Percentiles rank a stretch among this genome's conserved stretches.
phyloP scores from a whole-genome alignment of 805 yeast genomes.

The Yarrowia sp. region DNA sequence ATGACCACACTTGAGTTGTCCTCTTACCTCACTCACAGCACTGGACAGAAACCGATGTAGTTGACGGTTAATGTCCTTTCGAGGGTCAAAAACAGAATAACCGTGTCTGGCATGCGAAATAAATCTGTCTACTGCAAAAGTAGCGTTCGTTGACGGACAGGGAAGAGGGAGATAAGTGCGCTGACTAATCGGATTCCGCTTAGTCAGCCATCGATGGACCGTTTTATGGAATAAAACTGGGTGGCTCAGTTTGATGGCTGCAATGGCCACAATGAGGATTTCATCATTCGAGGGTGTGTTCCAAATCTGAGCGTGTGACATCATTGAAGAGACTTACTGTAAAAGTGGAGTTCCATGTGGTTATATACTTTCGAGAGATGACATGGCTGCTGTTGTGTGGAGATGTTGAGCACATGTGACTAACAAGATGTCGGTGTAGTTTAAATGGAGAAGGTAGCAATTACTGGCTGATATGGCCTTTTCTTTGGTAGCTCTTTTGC shows the following conservation, averaged over 20 bases:
- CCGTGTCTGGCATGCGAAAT: background rate
- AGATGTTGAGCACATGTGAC: no score
- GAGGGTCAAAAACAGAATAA: background rate
- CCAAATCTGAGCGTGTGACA: no score
- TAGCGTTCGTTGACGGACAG: background rate
- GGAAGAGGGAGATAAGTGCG: background rate
- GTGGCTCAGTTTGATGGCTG: background rate
- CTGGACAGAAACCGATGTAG: background rate
- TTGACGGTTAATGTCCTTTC: background rate
- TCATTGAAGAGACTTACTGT: no score
- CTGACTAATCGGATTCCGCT: no score
- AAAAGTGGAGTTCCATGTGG: background rate
- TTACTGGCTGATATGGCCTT: no score
- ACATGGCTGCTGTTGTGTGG: background rate
- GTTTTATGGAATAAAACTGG: conserved; percentile 12
- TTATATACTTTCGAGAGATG: background rate
- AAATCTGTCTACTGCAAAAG: conserved; percentile 12
- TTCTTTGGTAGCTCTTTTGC: no score
- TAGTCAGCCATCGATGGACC: background rate
- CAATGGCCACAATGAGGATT: conserved; percentile 11
- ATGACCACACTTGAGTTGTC: background rate
- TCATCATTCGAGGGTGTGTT: background rate
- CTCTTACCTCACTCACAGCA: conserved; percentile 7
- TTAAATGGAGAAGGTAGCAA: no score
- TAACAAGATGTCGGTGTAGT: no score